phyloP scores from a whole-genome alignment of 1,284 basidiomycete genomes.

The Thelephora terrestris region DNA sequence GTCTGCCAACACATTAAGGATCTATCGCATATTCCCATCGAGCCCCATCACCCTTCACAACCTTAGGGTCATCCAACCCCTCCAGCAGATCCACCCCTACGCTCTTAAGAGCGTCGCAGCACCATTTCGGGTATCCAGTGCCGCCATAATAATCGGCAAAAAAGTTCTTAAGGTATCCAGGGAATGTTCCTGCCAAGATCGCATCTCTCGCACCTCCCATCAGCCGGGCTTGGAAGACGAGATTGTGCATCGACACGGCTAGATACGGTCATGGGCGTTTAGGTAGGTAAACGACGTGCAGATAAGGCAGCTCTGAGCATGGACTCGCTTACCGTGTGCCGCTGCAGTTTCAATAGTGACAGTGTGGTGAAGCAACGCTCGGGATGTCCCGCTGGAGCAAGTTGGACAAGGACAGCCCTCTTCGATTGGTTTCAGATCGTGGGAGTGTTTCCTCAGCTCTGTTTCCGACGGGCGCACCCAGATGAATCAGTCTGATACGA shows the following conservation, averaged over 20 bases:
- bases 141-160: conserved; percentile 65
- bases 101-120: conserved; percentile 64
- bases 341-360: conserved; percentile 69
- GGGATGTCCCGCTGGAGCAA: conserved; percentile 50
- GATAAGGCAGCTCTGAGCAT: conserved; percentile 9
- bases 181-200: conserved; percentile 66
- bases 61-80: conserved; percentile 30
- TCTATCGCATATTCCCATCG: conserved; percentile 58
- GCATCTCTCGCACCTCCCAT: conserved; percentile 74
- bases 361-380: conserved; percentile 64
- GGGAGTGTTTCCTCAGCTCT: conserved; percentile 61
- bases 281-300: conserved; percentile 5
- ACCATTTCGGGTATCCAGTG: conserved; percentile 71
- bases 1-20: background rate
- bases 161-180: conserved; percentile 62
- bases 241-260: conserved; percentile 74
- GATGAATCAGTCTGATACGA: background rate
- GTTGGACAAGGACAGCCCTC: conserved; percentile 71
- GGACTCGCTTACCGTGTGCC: conserved; percentile 52
- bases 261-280: conserved; percentile 3
- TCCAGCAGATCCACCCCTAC: conserved; percentile 70
- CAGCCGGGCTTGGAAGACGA: conserved; percentile 71
- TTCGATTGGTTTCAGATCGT: conserved; percentile 64
- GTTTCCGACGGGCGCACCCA: background rate
- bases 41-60: conserved; percentile 51